Base-by-base conservation (phyloP, 2,329 filamentous ascomycete genomes). In the Didymella keratinophila region DNA sequence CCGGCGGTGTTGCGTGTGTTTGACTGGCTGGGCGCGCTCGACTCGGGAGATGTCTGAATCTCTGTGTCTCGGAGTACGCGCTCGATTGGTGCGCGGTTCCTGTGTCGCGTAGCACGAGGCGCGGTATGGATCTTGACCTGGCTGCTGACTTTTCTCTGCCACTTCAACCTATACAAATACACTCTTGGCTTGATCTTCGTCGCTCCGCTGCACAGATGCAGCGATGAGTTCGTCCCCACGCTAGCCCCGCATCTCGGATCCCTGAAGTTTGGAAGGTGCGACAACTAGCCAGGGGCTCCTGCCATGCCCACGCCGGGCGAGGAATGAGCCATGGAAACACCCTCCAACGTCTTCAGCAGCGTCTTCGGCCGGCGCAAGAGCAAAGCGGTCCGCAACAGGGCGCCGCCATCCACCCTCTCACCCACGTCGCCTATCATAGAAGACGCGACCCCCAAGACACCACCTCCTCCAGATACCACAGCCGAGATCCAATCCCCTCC, bases 11-110 rank as follows among this genome's bases (percentile, higher is more conserved):
- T 14, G 30, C 30, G 30, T 8, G 30, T 9, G 30, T 32, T 14
- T 32, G 30, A 32, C 30, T 32, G 30, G 30, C 30, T 32, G 32
- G 32, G 32, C 32, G 32, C 16, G 32, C 14, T n/a, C 5, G 36
- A 11, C 36, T 20, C n/a, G n/a, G n/a, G 18, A 39, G 36, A 39
- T 10, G 1, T 11, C 7, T 39, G 36, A 4, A 20, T 11, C 8
- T 39, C 36, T 20, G 18, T n/a, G 36, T 8, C 36, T 48, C 52
- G 52, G 52, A 52, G 60, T 34, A 44, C 28, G 39, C 44, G 51
- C 48, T 58, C 48, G 39, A 58, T 64, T 64, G 61, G 56, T 58
- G 52, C n/a, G 45, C 47, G 50, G 36, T 8, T n/a, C n/a, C n/a
- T 39, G 36, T 39, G 36, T 39, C 36, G 36, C n/a, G 36, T 39